These are phyloP conservation scores for Sclerotinia glacialis DNA, from an alignment of 2,329 filamentous ascomycete species.

Conservation along the genomic window DNA sequence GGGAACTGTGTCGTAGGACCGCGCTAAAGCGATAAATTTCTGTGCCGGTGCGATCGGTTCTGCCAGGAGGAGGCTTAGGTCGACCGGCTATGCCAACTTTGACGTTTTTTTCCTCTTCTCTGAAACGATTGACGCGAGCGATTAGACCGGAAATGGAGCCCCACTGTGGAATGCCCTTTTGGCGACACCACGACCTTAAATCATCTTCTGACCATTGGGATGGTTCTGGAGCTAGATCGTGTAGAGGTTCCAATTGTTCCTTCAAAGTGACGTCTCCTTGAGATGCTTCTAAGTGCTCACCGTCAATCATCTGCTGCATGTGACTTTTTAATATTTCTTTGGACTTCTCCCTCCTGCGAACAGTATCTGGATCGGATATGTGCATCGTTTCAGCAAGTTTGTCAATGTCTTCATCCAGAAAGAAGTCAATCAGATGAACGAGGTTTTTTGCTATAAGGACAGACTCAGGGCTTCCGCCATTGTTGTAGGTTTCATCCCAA, in stretches of 20 bases:
- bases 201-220: slow-evolving; percentile 13
- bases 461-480: neutral
- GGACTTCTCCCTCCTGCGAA: neutral
- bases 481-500: neutral
- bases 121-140: slow-evolving; percentile 14
- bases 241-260: neutral
- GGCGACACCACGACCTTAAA: slow-evolving; percentile 19
- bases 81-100: slow-evolving; percentile 5
- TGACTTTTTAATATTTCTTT: neutral
- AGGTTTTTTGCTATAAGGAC: neutral
- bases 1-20: slow-evolving; percentile 12
- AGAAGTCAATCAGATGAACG: neutral
- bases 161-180: slow-evolving; percentile 15
- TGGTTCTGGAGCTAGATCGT: slow-evolving; percentile 13
- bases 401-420: slow-evolving; percentile 1
- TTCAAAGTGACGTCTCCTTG: neutral
- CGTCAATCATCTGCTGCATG: neutral
- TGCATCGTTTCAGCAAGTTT: neutral
- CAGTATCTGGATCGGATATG: neutral
- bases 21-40: slow-evolving; percentile 25
- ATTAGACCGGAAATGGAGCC: slow-evolving; percentile 7
- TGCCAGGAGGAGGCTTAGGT: neutral
- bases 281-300: neutral
- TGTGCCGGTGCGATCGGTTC: slow-evolving; percentile 11
- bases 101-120: slow-evolving; percentile 6